Evolutionary conservation across 2,329 filamentous ascomycete species (phyloP), one percentile per base, ranked within the genome.

Genomic region (Colletotrichum orbiculare): DNA sequence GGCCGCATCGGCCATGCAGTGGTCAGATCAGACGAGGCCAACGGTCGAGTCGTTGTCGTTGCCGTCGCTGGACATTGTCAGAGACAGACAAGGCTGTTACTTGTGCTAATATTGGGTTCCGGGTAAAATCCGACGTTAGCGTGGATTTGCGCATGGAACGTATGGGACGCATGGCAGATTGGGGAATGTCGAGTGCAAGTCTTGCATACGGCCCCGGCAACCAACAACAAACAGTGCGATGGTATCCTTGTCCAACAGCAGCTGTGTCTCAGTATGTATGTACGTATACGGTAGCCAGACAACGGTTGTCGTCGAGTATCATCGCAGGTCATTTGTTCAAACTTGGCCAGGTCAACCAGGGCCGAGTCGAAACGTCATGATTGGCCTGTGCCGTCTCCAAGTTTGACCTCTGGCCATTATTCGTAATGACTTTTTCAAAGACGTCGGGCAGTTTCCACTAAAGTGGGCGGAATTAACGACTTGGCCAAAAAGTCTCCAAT

Each of bases 381-480:
- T 52, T 61, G 57, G 62, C 41, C 50, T 42, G 56, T 60, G 56
- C 17, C 38, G 39, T 43, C 25, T 25, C 25, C 5, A 8, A 64
- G 38, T 38, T 41, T 39, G 46, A 48, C 48, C 50, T 65, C 52
- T 65, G 62, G 62, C 57, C 62, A 65, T 62, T 61, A 56, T 65
- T 56, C 57, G 62, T 61, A 65, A 65, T 65, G 60, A 38, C 46
- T 39, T 38, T 25, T 34, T 55, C 39, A 41, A 47, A 47, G 46
- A 61, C 57, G 62, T 43, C 62, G 62, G 45, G 37, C 61, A 64
- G 61, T 64, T 64, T 64, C 61, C 61, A 64, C 57, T 49, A 17
- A 42, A 46, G 62, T 61, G 61, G 61, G n/a, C 25, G 34, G 43
- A 17, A 11, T 38, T 38, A 33, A 50, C 34, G 52, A 55, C 57